Evolutionary conservation across 1,284 basidiomycete genomes (phyloP).

Genomic region (Ustilago bromivora): DNA sequence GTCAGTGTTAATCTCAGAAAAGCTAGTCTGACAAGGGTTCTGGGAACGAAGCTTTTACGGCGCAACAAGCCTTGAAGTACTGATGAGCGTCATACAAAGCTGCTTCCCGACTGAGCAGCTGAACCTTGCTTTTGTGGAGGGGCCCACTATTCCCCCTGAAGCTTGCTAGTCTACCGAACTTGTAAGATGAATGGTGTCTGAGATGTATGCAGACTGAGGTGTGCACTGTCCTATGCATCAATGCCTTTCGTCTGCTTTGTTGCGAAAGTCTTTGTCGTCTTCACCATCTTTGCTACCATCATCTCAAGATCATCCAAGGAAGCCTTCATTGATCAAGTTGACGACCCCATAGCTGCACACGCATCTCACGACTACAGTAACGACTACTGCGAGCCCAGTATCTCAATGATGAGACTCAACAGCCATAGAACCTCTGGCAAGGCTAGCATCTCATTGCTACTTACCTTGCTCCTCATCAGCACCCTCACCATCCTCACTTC

Average conservation of each 20-base stretch:
- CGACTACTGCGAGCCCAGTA: neutral
- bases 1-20: constrained; percentile 3
- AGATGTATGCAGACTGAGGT: neutral
- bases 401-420: constrained; percentile 1
- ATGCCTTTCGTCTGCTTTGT: neutral
- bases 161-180: neutral
- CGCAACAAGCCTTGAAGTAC: neutral
- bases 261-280: neutral
- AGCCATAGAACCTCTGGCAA: neutral
- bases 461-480: neutral
- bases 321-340: neutral
- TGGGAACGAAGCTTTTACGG: neutral
- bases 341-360: neutral
- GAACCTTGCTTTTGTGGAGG: constrained; percentile 4
- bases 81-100: neutral
- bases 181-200: neutral
- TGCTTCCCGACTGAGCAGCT: neutral
- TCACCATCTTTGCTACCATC: constrained; percentile 6
- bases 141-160: neutral
- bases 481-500: neutral
- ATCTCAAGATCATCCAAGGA: neutral
- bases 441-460: neutral
- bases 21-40: constrained; percentile 4
- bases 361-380: neutral
- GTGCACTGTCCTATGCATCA: neutral